phyloP scores from a whole-genome alignment of 2,329 filamentous ascomycete species.

The Diaporthe ampelina region DNA sequence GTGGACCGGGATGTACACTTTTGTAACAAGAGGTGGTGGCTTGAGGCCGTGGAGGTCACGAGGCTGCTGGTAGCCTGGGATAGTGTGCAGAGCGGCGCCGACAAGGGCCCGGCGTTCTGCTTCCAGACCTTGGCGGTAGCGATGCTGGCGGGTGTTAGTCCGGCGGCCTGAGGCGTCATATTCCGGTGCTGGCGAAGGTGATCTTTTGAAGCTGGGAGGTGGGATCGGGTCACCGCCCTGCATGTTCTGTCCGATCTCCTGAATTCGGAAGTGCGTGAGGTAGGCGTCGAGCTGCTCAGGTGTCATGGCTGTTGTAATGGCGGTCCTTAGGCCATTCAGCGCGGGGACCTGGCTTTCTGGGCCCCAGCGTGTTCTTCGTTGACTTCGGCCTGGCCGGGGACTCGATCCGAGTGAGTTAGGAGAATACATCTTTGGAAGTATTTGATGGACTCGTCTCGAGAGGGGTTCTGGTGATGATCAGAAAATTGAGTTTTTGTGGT shows the following conservation, averaged over 20 bases:
- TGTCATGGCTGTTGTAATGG: conserved; percentile 67
- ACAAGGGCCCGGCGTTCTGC: conserved; percentile 84
- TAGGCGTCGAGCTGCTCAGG: conserved; percentile 85
- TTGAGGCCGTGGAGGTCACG: conserved; percentile 68
- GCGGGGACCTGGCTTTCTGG: not conserved
- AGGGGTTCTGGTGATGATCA: not conserved
- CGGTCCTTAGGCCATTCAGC: conserved; percentile 11
- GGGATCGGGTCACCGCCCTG: conserved; percentile 83
- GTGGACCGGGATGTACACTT: conserved; percentile 87
- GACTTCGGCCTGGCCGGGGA: not conserved
- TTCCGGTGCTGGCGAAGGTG: conserved; percentile 80
- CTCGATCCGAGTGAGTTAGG: no score
- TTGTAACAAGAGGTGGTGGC: conserved; percentile 82
- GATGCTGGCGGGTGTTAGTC: conserved; percentile 84
- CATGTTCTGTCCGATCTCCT: conserved; percentile 86
- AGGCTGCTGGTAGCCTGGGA: conserved; percentile 84
- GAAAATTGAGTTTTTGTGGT: not conserved
- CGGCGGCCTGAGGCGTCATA: conserved; percentile 86
- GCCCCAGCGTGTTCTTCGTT: conserved; percentile 23
- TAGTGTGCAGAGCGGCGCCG: conserved; percentile 83
- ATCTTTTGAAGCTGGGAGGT: conserved; percentile 80
- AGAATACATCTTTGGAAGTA: not conserved
- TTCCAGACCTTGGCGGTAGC: conserved; percentile 82
- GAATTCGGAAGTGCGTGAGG: conserved; percentile 80
- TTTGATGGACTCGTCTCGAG: not conserved